Base-by-base conservation (phyloP, 192 early-diverging fungal species). In the Entomortierella lignicola region DNA sequence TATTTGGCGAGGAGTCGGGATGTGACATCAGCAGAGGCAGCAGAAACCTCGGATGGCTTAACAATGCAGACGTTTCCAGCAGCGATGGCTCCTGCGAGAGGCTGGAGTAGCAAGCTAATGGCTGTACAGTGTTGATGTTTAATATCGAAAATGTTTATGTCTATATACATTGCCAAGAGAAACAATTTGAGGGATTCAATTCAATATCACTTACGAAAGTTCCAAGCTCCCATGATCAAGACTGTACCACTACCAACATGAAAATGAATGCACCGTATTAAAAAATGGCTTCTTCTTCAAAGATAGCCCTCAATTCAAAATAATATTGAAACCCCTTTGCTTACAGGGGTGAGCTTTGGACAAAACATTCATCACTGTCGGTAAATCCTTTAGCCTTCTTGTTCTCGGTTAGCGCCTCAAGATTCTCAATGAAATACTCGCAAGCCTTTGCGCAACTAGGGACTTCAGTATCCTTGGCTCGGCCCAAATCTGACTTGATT, bases 21-120 rank as follows among this genome's bases (percentile, higher is more conserved):
- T 26, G 91, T 39, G 43, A 83, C 58, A 0, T 57, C 56, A 11
- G 84, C 86, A 25, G 82, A 56, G 69, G 84, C 60, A 20, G 63
- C 43, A 8, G 87, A 51, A 5, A 90, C 70, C 72, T 92, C 91
- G 18, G 86, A 87, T 18, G 86, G 89, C 73, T 89, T 70, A 15
- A 82, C 0, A 26, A 82, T n/a, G 8, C 52, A 63, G 18, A 72
- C 74, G 75, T 90, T 90, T 27, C 91, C 91, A 31, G 85, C 89
- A 20, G 91, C 89, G 31, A 92, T 75, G 17, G 88, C 87, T 18
- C 83, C 79, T 2, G 79, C 81, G 8, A 91, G 31, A 1, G 91
- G 91, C 15, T 67, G 71, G 6, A 92, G 26, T 1, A 71, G 55
- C 31, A 92, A 73, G 32, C 84, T 72, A 55, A 85, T 72, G 30